These are phyloP conservation scores for Thalassiosira livingstoniorum DNA, from an alignment of 352 stramenopile genomes.

Conservation along the genomic window DNA sequence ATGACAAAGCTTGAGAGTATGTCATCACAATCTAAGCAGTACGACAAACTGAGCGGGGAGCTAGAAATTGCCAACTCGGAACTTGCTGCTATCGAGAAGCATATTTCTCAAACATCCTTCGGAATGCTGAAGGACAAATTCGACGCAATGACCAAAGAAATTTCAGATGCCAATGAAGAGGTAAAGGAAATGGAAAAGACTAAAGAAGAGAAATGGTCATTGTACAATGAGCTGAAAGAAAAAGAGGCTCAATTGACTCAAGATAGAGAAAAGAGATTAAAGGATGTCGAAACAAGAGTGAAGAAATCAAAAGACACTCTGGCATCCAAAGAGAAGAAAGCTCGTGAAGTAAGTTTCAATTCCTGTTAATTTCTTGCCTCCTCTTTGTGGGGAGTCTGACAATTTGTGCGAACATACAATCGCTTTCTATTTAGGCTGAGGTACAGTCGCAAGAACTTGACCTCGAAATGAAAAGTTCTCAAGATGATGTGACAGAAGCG, in stretches of 20 bases:
- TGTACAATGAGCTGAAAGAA: slow-evolving; percentile 85
- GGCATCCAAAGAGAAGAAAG: slow-evolving; percentile 75
- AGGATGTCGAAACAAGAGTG: slow-evolving; percentile 80
- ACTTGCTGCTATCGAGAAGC: slow-evolving; percentile 79
- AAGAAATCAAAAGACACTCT: slow-evolving; percentile 78
- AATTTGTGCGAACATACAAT: background rate
- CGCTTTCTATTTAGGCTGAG: slow-evolving; percentile 55
- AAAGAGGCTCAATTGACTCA: slow-evolving; percentile 84
- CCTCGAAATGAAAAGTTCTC: slow-evolving; percentile 80
- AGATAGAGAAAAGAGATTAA: slow-evolving; percentile 82
- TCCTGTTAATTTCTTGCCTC: background rate
- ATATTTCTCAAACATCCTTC: slow-evolving; percentile 83
- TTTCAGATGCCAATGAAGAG: slow-evolving; percentile 71
- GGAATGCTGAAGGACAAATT: slow-evolving; percentile 83
- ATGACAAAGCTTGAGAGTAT: slow-evolving; percentile 67
- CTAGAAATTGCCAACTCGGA: slow-evolving; percentile 84
- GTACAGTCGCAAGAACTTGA: slow-evolving; percentile 76
- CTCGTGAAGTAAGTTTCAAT: slow-evolving; percentile 65
- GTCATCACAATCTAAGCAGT: slow-evolving; percentile 65
- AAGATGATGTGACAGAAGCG: slow-evolving; percentile 73
- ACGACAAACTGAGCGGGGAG: slow-evolving; percentile 87
- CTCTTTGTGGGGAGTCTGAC: no score
- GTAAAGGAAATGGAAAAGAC: slow-evolving; percentile 79
- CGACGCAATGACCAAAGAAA: slow-evolving; percentile 75
- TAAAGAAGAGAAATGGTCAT: slow-evolving; percentile 78